phyloP scores from a whole-genome alignment of 1,284 basidiomycete genomes.

The Exobasidium rhododendri region DNA sequence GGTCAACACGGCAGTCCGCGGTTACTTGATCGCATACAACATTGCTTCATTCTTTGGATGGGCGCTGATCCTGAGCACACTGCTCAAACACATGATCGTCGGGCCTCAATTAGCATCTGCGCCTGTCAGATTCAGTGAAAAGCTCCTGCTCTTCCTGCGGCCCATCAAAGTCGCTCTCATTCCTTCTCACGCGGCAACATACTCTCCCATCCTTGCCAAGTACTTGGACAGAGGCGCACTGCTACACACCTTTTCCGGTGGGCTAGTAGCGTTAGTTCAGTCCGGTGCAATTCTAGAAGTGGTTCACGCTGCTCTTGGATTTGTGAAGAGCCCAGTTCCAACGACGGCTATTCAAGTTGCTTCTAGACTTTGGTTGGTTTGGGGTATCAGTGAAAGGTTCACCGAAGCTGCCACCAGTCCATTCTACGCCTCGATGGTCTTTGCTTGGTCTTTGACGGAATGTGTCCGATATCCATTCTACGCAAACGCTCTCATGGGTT shows the following conservation, averaged over 20 bases:
- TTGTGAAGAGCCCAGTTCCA: constrained; percentile 77
- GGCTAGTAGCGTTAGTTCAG: constrained; percentile 40
- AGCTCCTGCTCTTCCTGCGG: constrained; percentile 32
- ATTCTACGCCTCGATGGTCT: constrained; percentile 82
- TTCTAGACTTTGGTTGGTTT: constrained; percentile 80
- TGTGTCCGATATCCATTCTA: constrained; percentile 91
- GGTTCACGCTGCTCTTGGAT: constrained; percentile 73
- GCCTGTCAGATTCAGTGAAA: constrained; percentile 23
- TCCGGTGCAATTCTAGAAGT: constrained; percentile 45
- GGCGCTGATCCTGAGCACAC: constrained; percentile 35
- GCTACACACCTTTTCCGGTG: constrained; percentile 37
- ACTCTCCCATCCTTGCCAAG: not conserved
- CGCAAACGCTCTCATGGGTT: constrained; percentile 63
- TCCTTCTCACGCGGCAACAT: constrained; percentile 24
- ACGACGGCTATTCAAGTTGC: constrained; percentile 84
- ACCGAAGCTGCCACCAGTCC: constrained; percentile 61
- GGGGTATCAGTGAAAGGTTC: constrained; percentile 60
- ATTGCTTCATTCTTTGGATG: constrained; percentile 46
- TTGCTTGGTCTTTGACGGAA: constrained; percentile 91
- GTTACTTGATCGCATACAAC: constrained; percentile 41
- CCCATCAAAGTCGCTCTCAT: constrained; percentile 25
- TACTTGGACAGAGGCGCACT: constrained; percentile 33
- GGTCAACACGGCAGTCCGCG: not conserved
- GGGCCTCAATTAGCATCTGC: constrained; percentile 30
- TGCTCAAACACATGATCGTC: constrained; percentile 39